phyloP scores from a whole-genome alignment of 495 filamentous ascomycete genomes.

The Penicillium egyptiacum region DNA sequence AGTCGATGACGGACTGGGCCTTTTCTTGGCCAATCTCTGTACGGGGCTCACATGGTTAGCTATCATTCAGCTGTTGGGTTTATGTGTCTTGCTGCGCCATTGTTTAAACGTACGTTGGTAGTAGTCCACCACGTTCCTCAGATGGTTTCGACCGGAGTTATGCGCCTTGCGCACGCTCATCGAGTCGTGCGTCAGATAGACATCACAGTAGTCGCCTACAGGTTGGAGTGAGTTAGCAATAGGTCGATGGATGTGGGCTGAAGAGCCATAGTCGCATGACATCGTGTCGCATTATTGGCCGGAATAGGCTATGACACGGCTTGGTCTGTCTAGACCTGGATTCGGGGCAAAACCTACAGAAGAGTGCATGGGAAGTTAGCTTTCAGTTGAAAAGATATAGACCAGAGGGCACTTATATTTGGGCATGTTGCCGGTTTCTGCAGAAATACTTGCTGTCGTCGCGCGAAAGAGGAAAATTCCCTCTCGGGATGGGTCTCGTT shows the following conservation, averaged over 20 bases:
- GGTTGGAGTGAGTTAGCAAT: conserved; percentile 20
- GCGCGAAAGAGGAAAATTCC: conserved; percentile 30
- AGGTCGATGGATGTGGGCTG: neutral
- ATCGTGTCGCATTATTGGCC: conserved; percentile 13
- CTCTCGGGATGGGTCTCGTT: conserved; percentile 15
- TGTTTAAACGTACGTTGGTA: conserved; percentile 75
- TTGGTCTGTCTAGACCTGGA: neutral
- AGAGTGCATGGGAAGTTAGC: conserved; percentile 62
- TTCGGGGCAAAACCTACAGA: conserved; percentile 56
- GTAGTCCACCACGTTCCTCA: conserved; percentile 96
- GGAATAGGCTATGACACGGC: conserved; percentile 14
- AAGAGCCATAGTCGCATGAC: neutral
- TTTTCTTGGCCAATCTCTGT: conserved; percentile 97
- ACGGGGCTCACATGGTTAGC: conserved; percentile 3
- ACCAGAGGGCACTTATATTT: conserved; percentile 66
- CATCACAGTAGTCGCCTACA: conserved; percentile 98
- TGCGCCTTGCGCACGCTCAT: conserved; percentile 99
- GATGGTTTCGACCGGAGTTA: conserved; percentile 92
- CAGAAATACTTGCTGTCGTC: conserved; percentile 20
- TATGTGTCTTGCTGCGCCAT: conserved; percentile 4
- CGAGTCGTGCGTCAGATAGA: conserved; percentile 99
- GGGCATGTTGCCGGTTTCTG: conserved; percentile 58
- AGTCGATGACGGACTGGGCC: conserved; percentile 96
- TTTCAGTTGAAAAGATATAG: conserved; percentile 10
- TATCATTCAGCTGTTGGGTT: neutral